These are phyloP conservation scores for Porphyra umbilicalis DNA, from an alignment of 31 red algal species.

Conservation along the genomic window DNA sequence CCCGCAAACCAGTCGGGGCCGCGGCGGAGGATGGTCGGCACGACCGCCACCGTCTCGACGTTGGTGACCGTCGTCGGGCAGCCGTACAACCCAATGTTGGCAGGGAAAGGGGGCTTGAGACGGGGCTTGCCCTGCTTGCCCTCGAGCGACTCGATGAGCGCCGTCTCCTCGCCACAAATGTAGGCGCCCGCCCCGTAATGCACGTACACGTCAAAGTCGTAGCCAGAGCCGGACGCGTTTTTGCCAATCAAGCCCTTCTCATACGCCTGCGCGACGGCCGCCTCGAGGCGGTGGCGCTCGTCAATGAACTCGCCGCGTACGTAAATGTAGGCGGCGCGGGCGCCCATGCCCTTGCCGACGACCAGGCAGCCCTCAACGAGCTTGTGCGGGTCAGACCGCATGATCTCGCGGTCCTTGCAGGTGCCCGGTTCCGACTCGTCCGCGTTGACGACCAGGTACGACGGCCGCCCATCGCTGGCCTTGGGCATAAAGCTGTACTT, in stretches of 20 bases:
- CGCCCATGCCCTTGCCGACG: conserved; percentile 81
- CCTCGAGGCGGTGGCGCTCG: conserved; percentile 71
- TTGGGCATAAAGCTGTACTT: conserved; percentile 98
- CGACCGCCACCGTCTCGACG: conserved; percentile 93
- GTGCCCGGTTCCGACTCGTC: conserved; percentile 99
- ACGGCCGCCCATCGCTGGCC: conserved; percentile 70
- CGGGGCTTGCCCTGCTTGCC: conserved; percentile 97
- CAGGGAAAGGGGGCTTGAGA: conserved; percentile 98
- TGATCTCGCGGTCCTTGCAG: conserved; percentile 98
- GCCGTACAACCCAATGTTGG: conserved; percentile 96
- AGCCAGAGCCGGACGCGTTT: conserved; percentile 84
- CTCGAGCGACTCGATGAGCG: conserved; percentile 96
- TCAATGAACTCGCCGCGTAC: conserved; percentile 94
- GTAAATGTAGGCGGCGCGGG: conserved; percentile 92
- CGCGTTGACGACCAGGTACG: conserved; percentile 96
- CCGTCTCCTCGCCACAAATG: conserved; percentile 99
- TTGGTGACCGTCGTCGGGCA: conserved; percentile 98
- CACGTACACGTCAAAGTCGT: conserved; percentile 97
- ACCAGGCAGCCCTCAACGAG: conserved; percentile 88
- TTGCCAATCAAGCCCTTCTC: conserved; percentile 87
- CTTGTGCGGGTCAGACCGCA: conserved; percentile 98
- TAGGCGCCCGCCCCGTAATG: conserved; percentile 94
- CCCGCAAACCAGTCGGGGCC: conserved; percentile 92
- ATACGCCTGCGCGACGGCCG: conserved; percentile 83
- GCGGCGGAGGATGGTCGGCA: conserved; percentile 91